Conservation (phyloP, 768 basidiomycete species). For the Mycena maculata region DNA sequence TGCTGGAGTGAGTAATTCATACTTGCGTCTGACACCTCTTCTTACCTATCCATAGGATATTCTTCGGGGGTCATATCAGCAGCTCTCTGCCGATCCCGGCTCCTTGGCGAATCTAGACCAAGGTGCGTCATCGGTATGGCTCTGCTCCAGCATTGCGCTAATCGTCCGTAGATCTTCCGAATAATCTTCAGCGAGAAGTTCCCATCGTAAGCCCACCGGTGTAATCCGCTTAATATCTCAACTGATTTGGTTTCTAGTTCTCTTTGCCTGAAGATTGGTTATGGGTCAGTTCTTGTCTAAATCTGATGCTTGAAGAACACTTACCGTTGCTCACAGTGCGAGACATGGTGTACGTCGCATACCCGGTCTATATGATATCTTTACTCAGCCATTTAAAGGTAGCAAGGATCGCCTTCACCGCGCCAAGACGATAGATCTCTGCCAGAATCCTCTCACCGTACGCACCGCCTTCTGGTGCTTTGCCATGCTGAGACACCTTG, state of each 20-base stretch:
- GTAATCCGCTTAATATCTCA: conserved; percentile 10
- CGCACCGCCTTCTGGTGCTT: conserved; percentile 39
- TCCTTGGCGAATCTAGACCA: conserved; percentile 96
- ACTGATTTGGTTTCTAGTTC: conserved; percentile 59
- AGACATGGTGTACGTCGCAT: conserved; percentile 90
- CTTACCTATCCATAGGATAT: conserved; percentile 67
- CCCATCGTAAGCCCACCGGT: conserved; percentile 79
- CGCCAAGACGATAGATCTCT: conserved; percentile 94
- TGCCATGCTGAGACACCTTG: conserved; percentile 22
- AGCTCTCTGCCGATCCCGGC: conserved; percentile 92
- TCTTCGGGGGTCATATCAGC: conserved; percentile 91
- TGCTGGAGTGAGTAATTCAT: conserved; percentile 56
- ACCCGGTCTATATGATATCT: background rate
- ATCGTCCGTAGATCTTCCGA: conserved; percentile 81
- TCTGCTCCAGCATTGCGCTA: background rate
- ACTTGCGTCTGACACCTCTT: background rate
- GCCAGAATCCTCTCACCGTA: conserved; percentile 95
- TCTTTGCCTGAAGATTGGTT: conserved; percentile 95
- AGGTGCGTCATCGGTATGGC: conserved; percentile 56
- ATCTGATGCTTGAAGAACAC: background rate
- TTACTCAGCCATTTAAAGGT: conserved; percentile 52
- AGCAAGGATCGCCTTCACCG: conserved; percentile 85
- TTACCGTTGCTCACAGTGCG: conserved; percentile 68
- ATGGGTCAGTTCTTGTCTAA: conserved; percentile 70
- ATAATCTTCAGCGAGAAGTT: conserved; percentile 91